Percentiles rank a stretch among this genome's conserved stretches.
phyloP scores from a whole-genome alignment of 768 basidiomycete genomes.

The Trametes punicea region DNA sequence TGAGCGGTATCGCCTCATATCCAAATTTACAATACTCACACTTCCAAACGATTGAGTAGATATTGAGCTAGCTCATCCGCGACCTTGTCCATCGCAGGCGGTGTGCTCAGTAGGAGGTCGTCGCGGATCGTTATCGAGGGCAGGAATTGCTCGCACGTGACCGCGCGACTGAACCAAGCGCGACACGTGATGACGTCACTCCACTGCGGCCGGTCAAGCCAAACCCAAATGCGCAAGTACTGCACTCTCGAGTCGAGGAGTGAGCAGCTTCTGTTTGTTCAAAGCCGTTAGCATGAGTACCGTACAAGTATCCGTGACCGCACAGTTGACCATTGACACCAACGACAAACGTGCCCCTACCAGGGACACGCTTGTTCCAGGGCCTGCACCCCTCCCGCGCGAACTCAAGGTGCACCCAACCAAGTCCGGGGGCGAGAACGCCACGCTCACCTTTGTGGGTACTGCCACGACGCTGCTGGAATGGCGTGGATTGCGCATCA shows the following conservation, averaged over 20 bases:
- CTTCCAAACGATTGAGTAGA: conserved; percentile 32
- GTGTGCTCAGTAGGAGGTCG: not conserved
- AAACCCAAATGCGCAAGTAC: too few species aligned
- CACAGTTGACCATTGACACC: not conserved
- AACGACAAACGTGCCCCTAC: not conserved
- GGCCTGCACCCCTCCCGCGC: not conserved
- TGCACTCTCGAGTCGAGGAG: too few species aligned
- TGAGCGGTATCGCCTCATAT: not conserved
- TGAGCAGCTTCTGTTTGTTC: not conserved
- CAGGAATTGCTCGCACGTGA: conserved; percentile 6
- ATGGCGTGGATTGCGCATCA: conserved; percentile 22
- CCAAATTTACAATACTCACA: too few species aligned
- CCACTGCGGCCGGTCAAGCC: too few species aligned
- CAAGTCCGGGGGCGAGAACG: not conserved
- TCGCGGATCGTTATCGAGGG: conserved; percentile 7
- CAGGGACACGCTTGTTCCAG: not conserved
- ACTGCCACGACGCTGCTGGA: conserved; percentile 28
- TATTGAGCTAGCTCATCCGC: conserved; percentile 38
- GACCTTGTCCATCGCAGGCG: conserved; percentile 37
- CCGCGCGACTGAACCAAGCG: conserved; percentile 8
- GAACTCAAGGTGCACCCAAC: conserved; percentile 4
- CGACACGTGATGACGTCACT: conserved; percentile 10
- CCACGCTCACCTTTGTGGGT: conserved; percentile 13
- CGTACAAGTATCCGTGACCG: not conserved
- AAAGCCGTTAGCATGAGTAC: not conserved